phyloP scores from a whole-genome alignment of 345 rosid genomes.

The Linum usitatissimum region DNA sequence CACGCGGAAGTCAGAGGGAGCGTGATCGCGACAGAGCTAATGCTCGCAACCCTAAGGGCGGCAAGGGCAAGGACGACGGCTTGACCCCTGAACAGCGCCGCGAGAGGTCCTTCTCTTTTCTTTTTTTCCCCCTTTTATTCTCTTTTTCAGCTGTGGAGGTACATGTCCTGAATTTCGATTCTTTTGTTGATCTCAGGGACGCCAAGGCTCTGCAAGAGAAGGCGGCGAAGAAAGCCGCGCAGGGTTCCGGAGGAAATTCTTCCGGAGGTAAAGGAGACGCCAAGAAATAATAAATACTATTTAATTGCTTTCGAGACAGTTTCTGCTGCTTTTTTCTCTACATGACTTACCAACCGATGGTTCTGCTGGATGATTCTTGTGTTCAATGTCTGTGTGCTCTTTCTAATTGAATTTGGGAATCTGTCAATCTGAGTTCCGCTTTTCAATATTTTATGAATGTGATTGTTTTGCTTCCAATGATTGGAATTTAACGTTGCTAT shows the following conservation, averaged over 20 bases:
- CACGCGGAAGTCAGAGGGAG: conserved; percentile 54
- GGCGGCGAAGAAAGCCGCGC: conserved; percentile 30
- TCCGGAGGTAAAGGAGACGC: conserved; percentile 7
- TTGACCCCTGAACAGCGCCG: conserved; percentile 59
- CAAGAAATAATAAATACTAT: conserved; percentile 8
- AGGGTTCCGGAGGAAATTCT: conserved; percentile 15
- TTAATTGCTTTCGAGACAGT: no score
- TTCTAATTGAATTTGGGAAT: no score
- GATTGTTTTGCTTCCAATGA: no score
- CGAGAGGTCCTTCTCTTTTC: conserved; percentile 21
- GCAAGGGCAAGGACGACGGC: conserved; percentile 31
- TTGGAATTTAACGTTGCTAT: no score
- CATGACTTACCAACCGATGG: no score
- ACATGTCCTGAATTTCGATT: background rate
- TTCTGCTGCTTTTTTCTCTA: no score
- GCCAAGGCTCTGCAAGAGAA: conserved; percentile 42
- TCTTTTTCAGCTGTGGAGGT: background rate
- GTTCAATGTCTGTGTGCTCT: no score
- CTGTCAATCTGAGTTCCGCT: no score
- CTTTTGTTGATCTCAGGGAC: conserved; percentile 18
- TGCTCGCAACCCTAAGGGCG: conserved; percentile 23
- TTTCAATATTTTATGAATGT: no score
- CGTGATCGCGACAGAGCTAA: conserved; percentile 44
- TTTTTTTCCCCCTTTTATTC: background rate
- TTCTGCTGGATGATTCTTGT: no score